Conservation (phyloP, 2,329 filamentous ascomycete genomes). For the Leptographium galeiforme region DNA sequence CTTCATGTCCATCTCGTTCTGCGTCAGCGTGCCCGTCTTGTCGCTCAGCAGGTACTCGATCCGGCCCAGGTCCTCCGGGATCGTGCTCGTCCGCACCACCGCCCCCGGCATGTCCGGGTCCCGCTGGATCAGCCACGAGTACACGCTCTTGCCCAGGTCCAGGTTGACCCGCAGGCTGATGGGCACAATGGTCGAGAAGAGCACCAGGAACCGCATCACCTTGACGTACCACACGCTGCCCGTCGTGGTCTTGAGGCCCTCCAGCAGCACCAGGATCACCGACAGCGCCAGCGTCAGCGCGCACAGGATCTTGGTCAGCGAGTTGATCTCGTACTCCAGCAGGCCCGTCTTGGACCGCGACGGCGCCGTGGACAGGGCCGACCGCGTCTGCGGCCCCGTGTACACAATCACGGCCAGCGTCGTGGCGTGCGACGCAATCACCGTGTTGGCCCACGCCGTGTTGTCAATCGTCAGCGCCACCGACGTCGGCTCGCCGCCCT, state of each 20-base stretch:
- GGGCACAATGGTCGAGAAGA: constrained; percentile 98
- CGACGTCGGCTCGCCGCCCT: constrained; percentile 21
- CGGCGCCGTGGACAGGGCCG: constrained; percentile 80
- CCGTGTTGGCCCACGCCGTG: constrained; percentile 96
- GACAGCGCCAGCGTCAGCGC: constrained; percentile 76
- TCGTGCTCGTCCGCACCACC: constrained; percentile 90
- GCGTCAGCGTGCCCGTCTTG: constrained; percentile 94
- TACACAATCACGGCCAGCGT: constrained; percentile 88
- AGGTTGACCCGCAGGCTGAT: constrained; percentile 94
- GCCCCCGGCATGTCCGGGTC: constrained; percentile 84
- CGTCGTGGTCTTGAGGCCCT: constrained; percentile 60
- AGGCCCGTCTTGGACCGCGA: constrained; percentile 90
- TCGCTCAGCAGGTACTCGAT: constrained; percentile 95
- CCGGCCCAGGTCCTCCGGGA: constrained; percentile 87
- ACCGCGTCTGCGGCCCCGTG: constrained; percentile 85
- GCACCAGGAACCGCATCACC: constrained; percentile 92
- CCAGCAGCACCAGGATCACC: constrained; percentile 72
- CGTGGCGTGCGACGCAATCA: constrained; percentile 82
- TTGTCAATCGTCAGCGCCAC: constrained; percentile 84
- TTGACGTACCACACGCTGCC: constrained; percentile 80
- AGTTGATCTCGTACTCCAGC: constrained; percentile 93
- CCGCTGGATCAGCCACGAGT: constrained; percentile 87
- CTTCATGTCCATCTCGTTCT: constrained; percentile 98
- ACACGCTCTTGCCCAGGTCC: constrained; percentile 93
- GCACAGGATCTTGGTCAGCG: constrained; percentile 89